Evolutionary conservation across 352 stramenopile species (phyloP).

Genomic region (Plasmopara muralis): DNA sequence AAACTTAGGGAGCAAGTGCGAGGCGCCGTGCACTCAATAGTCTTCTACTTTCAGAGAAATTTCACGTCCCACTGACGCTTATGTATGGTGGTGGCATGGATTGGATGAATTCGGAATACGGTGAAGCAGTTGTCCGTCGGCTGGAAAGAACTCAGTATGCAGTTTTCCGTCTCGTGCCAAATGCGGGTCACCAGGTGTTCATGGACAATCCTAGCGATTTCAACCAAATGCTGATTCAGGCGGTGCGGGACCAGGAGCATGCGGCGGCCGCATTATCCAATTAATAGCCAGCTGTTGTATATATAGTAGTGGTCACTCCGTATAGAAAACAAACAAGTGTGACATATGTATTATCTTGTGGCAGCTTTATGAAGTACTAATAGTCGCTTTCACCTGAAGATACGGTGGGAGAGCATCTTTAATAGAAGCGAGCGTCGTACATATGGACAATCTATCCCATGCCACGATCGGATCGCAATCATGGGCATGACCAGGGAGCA

Average conservation of each 20-base stretch:
- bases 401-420: too few species aligned
- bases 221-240: constrained; percentile 62
- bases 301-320: not conserved
- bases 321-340: constrained; percentile 3
- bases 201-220: constrained; percentile 82
- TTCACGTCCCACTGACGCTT: constrained; percentile 69
- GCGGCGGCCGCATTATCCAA: constrained; percentile 23
- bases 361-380: constrained; percentile 1
- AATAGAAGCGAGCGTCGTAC: constrained; percentile 1
- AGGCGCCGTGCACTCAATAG: constrained; percentile 39
- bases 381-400: too few species aligned
- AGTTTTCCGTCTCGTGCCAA: constrained; percentile 56
- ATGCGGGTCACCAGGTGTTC: constrained; percentile 74
- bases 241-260: constrained; percentile 57
- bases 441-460: constrained; percentile 6
- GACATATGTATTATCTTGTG: constrained; percentile 19
- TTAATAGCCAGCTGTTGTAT: constrained; percentile 6
- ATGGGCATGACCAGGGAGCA: not conserved
- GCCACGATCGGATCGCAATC: constrained; percentile 11
- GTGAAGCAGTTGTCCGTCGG: constrained; percentile 45
- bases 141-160: constrained; percentile 62
- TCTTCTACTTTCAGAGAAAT: constrained; percentile 42
- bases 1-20: constrained; percentile 40
- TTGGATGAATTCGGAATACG: constrained; percentile 74
- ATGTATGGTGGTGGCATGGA: constrained; percentile 71